Evolutionary conservation across 768 basidiomycete genomes (phyloP), one percentile per base, ranked within the genome.

Genomic region (Mrakia frigida): DNA sequence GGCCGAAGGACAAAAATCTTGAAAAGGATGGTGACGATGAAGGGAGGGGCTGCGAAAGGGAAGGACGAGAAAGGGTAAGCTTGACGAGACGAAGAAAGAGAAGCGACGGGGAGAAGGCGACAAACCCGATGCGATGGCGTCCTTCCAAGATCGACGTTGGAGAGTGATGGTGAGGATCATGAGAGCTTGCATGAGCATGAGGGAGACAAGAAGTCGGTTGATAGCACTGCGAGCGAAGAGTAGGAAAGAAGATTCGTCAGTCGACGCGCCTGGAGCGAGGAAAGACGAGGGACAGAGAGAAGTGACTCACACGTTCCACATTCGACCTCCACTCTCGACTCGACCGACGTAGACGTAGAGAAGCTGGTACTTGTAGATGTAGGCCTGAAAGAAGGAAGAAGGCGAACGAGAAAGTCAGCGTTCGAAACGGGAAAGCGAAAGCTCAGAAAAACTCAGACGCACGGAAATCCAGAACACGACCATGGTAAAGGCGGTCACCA

Each of bases 281-380:
- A 70, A 33, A 70, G 41, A 39, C 43, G 46, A 50, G n/a, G n/a
- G n/a, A n/a, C n/a, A n/a, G n/a, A 50, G 46, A 16, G 46, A 50
- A 50, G 73, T 21, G 35, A 74, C 71, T 6, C 21, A 88, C 91
- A 82, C 80, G 50, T 80, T 79, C 82, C 82, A 83, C 23, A 82
- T 74, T 0, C 82, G 59, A 7, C 97, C 97, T 76, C 96, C 97
- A 71, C 90, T 92, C 84, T 99, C 97, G 21, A 94, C 91, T 78
- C 89, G 90, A 9, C 94, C 89, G 68, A 93, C 85, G 82, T 88
- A 95, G 75, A 96, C 93, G 83, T 96, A 98, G 90, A 98, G 94
- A 70, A 98, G 86, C 79, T 85, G 84, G 81, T 98, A 98, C 84
- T 98, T 99, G 87, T 95, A 93, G 31, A 93, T 91, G 86, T 88